Conservation (phyloP, 1,139 yeast species). For the Pichia sp. region DNA sequence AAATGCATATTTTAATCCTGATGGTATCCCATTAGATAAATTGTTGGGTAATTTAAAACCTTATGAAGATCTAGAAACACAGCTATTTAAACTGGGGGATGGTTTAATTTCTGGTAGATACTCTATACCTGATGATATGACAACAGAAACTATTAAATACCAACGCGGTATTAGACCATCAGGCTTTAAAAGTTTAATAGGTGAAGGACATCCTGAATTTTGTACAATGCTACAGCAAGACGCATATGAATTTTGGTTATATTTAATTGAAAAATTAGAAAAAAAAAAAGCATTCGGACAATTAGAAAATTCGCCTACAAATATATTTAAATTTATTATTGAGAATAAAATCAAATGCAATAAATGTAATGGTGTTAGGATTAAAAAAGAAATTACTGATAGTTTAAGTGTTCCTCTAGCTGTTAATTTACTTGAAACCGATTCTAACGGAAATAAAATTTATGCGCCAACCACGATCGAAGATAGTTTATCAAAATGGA, state of each 20-base stretch:
- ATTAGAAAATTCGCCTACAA: slow-evolving; percentile 37
- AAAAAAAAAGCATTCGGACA: slow-evolving; percentile 29
- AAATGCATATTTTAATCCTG: slow-evolving; percentile 23
- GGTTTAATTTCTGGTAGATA: slow-evolving; percentile 75
- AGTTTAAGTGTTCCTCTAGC: slow-evolving; percentile 58
- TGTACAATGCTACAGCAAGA: slow-evolving; percentile 89
- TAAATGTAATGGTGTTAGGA: slow-evolving; percentile 55
- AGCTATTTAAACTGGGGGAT: slow-evolving; percentile 70
- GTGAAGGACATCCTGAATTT: slow-evolving; percentile 75
- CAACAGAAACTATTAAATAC: slow-evolving; percentile 37
- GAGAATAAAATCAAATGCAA: slow-evolving; percentile 63
- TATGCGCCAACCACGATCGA: slow-evolving; percentile 48
- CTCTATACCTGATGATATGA: slow-evolving; percentile 49
- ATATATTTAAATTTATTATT: slow-evolving; percentile 55
- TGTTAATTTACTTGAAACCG: slow-evolving; percentile 34
- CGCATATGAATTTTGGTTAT: slow-evolving; percentile 81
- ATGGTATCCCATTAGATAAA: slow-evolving; percentile 30
- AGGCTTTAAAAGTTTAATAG: slow-evolving; percentile 69
- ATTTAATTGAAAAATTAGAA: slow-evolving; percentile 60
- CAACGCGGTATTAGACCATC: slow-evolving; percentile 76
- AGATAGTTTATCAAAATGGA: slow-evolving; percentile 44
- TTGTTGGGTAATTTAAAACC: slow-evolving; percentile 43
- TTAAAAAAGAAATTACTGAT: slow-evolving; percentile 57
- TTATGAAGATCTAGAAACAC: slow-evolving; percentile 57
- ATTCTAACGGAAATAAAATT: slow-evolving; percentile 38